These are phyloP conservation scores for Starmerella lactis-condensi DNA, from an alignment of 805 yeast genomes.

Conservation along the genomic window DNA sequence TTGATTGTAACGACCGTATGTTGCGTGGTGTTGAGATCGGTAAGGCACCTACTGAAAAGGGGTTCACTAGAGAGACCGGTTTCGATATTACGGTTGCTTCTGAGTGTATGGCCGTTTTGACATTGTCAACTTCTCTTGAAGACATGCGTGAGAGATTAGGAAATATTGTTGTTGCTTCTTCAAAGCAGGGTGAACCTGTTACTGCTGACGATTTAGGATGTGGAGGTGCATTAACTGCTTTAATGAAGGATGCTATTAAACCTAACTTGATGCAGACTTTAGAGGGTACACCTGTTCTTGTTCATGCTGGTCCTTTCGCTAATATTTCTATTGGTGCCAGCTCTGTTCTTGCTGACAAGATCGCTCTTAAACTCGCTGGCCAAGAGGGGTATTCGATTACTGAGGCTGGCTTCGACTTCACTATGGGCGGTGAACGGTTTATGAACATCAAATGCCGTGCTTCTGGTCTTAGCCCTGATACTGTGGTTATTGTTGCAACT, in stretches of 20 bases:
- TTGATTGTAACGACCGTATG: slow-evolving; percentile 86
- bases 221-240: slow-evolving; percentile 89
- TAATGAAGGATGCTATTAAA: slow-evolving; percentile 86
- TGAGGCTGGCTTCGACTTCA: slow-evolving; percentile 96
- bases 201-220: slow-evolving; percentile 89
- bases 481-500: slow-evolving; percentile 86
- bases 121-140: slow-evolving; percentile 53
- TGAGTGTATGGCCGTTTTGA: slow-evolving; percentile 90
- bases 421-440: slow-evolving; percentile 98
- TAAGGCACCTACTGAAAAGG: slow-evolving; percentile 83
- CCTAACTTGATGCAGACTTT: slow-evolving; percentile 94
- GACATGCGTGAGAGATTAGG: slow-evolving; percentile 84
- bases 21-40: slow-evolving; percentile 80
- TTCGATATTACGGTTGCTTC: slow-evolving; percentile 94
- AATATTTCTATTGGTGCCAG: slow-evolving; percentile 94
- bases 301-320: slow-evolving; percentile 98
- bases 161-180: slow-evolving; percentile 71
- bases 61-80: slow-evolving; percentile 67
- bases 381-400: slow-evolving; percentile 78
- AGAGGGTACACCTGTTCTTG: slow-evolving; percentile 94
- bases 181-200: slow-evolving; percentile 55
- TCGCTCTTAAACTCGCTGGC: slow-evolving; percentile 82
- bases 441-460: slow-evolving; percentile 89
- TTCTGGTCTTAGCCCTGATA: slow-evolving; percentile 77
- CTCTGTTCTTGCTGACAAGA: slow-evolving; percentile 80